These are phyloP conservation scores for Russula foetens DNA, from an alignment of 768 basidiomycete species.

Conservation along the genomic window DNA sequence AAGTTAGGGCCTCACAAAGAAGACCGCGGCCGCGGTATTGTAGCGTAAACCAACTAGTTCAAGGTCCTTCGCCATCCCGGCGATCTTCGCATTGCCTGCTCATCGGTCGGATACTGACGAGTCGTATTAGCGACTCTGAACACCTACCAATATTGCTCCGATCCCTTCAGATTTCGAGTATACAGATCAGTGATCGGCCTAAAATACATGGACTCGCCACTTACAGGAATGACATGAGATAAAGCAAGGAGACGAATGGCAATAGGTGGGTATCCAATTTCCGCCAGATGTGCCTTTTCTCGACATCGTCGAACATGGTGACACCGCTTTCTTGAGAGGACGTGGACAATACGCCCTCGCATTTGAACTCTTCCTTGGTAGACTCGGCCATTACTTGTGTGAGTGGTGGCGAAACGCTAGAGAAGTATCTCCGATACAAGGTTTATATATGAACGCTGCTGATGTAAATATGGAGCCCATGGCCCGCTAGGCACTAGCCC, in stretches of 20 bases:
- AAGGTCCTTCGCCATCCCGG: conserved; percentile 36
- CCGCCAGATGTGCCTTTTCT: conserved; percentile 5
- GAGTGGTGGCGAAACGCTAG: too few relatives aligned
- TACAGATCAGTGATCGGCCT: neutral
- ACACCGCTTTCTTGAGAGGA: neutral
- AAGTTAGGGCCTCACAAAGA: conserved; percentile 25
- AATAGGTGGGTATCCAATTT: conserved; percentile 13
- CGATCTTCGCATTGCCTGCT: conserved; percentile 28
- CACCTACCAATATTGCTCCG: conserved; percentile 17
- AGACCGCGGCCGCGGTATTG: conserved; percentile 34
- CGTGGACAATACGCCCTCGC: neutral
- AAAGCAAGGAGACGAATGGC: conserved; percentile 14
- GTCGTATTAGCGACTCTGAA: neutral
- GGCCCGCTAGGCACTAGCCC: too few relatives aligned
- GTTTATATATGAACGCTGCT: too few relatives aligned
- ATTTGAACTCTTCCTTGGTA: neutral
- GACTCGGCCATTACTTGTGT: too few relatives aligned
- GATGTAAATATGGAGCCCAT: too few relatives aligned
- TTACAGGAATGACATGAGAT: conserved; percentile 19
- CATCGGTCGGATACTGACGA: neutral
- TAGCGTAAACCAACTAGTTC: conserved; percentile 31
- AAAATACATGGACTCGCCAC: neutral
- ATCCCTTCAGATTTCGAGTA: conserved; percentile 7
- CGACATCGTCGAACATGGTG: neutral
- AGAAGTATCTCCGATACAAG: too few relatives aligned